Conservation (phyloP, 208 protist species). For the Wallacemonas sp. region DNA sequence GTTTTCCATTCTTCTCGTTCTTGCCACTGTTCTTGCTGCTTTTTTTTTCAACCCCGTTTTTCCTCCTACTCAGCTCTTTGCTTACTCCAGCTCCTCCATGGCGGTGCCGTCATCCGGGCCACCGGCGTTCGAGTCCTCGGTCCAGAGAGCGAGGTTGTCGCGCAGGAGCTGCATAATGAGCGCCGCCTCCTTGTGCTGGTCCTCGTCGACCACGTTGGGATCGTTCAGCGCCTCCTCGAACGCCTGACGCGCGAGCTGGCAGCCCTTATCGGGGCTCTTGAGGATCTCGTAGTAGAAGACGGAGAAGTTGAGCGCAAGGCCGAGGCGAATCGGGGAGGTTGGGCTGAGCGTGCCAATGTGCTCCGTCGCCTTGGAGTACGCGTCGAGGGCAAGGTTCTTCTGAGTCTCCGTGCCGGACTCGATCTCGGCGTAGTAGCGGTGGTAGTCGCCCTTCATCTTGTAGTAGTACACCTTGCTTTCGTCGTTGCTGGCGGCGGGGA, state of each 20-base stretch:
- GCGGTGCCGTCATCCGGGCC: conserved; percentile 80
- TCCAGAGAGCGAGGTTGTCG: conserved; percentile 99
- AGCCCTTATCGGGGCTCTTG: conserved; percentile 96
- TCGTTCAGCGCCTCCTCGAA: conserved; percentile 98
- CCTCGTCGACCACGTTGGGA: conserved; percentile 97
- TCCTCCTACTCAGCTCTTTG: conserved; percentile 4
- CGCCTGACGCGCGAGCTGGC: conserved; percentile 96
- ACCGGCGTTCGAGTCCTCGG: conserved; percentile 87
- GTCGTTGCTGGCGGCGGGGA: conserved; percentile 86
- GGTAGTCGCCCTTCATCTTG: conserved; percentile 96
- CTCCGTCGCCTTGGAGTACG: conserved; percentile 88
- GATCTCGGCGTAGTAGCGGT: conserved; percentile 97
- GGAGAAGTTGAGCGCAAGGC: conserved; percentile 99
- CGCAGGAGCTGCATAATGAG: conserved; percentile 99
- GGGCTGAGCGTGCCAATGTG: conserved; percentile 81
- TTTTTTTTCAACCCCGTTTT: conserved; percentile 22
- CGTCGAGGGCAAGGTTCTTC: conserved; percentile 90
- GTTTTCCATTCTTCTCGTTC: conserved; percentile 21
- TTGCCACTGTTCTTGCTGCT: conserved; percentile 17
- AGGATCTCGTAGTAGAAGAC: conserved; percentile 99
- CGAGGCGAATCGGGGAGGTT: conserved; percentile 98
- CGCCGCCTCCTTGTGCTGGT: conserved; percentile 99
- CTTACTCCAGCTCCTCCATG: conserved; percentile 89
- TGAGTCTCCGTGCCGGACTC: conserved; percentile 77
- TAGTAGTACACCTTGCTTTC: conserved; percentile 94